Conservation (phyloP, 2,329 filamentous ascomycete genomes). For the Orbilia javanica region DNA sequence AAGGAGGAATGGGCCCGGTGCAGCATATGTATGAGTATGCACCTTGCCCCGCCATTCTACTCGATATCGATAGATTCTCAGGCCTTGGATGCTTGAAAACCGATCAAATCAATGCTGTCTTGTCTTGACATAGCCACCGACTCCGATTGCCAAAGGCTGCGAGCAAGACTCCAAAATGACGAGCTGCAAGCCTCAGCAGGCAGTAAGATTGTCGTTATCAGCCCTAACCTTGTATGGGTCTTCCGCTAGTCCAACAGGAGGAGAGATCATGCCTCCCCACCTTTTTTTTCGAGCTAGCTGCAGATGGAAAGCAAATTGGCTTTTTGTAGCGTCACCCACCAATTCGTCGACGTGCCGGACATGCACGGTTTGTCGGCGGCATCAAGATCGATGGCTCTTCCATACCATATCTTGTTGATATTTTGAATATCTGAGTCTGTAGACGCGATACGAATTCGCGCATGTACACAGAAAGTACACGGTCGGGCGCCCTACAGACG, state of each 20-base stretch:
- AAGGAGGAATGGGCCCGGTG: slow-evolving; percentile 14
- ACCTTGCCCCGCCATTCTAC: slow-evolving; percentile 35
- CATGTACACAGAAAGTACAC: neutral
- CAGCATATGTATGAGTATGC: slow-evolving; percentile 12
- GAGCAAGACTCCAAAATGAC: slow-evolving; percentile 33
- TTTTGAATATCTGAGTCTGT: slow-evolving; percentile 22
- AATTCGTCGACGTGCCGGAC: slow-evolving; percentile 35
- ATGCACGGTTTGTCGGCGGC: slow-evolving; percentile 54
- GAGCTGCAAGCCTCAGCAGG: slow-evolving; percentile 46
- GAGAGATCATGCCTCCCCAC: slow-evolving; percentile 23
- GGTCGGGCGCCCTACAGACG: neutral
- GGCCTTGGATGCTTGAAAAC: neutral
- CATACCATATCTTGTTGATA: slow-evolving; percentile 32
- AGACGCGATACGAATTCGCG: slow-evolving; percentile 30
- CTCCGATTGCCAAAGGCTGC: slow-evolving; percentile 28
- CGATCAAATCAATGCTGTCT: slow-evolving; percentile 6
- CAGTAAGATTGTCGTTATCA: slow-evolving; percentile 57
- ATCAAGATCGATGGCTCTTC: slow-evolving; percentile 16
- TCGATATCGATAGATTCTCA: slow-evolving; percentile 34
- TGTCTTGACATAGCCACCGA: slow-evolving; percentile 21
- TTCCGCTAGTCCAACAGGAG: slow-evolving; percentile 28
- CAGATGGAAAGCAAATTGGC: slow-evolving; percentile 53
- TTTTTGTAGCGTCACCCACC: slow-evolving; percentile 27
- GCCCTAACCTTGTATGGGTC: slow-evolving; percentile 47
- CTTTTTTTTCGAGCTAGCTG: slow-evolving; percentile 48